Percentiles rank a stretch among this genome's conserved stretches.
phyloP scores from a whole-genome alignment of 164 flowering plant species.

The Vitis vinifera region ASM3070453v1 NC_081808.1:356001-356500 shows the following conservation, averaged over 20 bases:
- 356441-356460: slow-evolving; percentile 69
- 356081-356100: slow-evolving; percentile 55
- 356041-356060: slow-evolving; percentile 47
- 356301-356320: slow-evolving; percentile 52
- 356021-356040: slow-evolving; percentile 59
- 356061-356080: slow-evolving; percentile 35
- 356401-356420: slow-evolving; percentile 52
- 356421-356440: slow-evolving; percentile 52
- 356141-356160: slow-evolving; percentile 43
- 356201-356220: slow-evolving; percentile 45
- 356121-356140: slow-evolving; percentile 20
- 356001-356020: slow-evolving; percentile 54
- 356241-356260: slow-evolving; percentile 31
- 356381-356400: slow-evolving; percentile 47
- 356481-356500: slow-evolving; percentile 48
- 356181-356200: slow-evolving; percentile 40
- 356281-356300: slow-evolving; percentile 51
- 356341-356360: slow-evolving; percentile 42
- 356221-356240: slow-evolving; percentile 59
- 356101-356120: slow-evolving; percentile 57
- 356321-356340: slow-evolving; percentile 40
- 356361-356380: slow-evolving; percentile 67
- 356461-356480: slow-evolving; percentile 34
- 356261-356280: slow-evolving; percentile 41
- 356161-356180: slow-evolving; percentile 54